Evolutionary conservation across 495 filamentous ascomycete genomes (phyloP), one percentile per base, ranked within the genome.

Genomic region (Cladorrhinum samala): DNA sequence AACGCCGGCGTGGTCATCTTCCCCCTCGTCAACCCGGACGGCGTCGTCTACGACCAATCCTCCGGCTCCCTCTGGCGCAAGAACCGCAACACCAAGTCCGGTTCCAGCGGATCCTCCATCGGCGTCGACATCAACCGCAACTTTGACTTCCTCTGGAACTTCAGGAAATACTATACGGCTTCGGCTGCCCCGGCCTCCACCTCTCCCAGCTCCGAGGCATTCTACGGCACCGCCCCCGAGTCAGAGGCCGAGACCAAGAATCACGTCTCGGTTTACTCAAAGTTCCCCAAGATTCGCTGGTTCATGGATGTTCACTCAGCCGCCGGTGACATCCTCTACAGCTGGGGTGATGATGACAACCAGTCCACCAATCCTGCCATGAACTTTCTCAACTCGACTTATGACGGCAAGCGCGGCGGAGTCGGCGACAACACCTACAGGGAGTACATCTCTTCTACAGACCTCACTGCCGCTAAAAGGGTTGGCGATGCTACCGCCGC

Each of bases 251-350:
- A 73, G 60, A 66, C 68, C 16, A 53, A 62, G 54, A 66, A 63
- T 56, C 52, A 68, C 37, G 62, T 58, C 21, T 72, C 59, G 42
- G 52, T 68, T n/a, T 62, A 72, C 46, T 69, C 70, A 50, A 56
- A 57, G 45, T 73, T 66, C 56, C 38, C 57, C 38, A 69, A 69
- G 27, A 63, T 76, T 23, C 43, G 66, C 11, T 74, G 71, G 71
- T 72, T 69, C 56, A 56, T 74, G 14, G 72, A 76, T 56, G 52
- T 74, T 13, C 72, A 76, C 60, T 73, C 71, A 3, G 63, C 60
- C 39, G 64, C 66, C 24, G 68, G 68, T 17, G 54, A 56, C 20
- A 57, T 75, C 14, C 58, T 76, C 0, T 73, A 74, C 57, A 54
- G 45, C 53, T 76, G 71, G 71, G 70, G 72, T 14, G 57, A 65